Conservation (phyloP, 129 eudicot genomes). For the Pseudognaphalium luteoalbum region DNA sequence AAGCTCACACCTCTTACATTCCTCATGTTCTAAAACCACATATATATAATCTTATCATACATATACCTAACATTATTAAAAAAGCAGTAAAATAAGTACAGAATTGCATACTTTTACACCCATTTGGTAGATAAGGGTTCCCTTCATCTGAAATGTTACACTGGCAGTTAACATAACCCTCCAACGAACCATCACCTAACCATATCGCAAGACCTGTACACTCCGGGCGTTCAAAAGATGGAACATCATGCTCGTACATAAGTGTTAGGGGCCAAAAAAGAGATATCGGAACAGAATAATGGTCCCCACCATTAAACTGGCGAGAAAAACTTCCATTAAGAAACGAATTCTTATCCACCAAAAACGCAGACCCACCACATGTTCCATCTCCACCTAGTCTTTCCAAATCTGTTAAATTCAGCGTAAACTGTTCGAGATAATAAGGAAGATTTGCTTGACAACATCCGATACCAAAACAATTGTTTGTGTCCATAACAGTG, state of each 20-base stretch:
- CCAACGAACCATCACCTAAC: neutral
- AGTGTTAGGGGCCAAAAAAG: slow-evolving; percentile 8
- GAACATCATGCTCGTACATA: neutral
- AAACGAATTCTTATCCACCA: neutral
- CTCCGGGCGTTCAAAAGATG: neutral
- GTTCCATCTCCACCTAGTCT: slow-evolving; percentile 14
- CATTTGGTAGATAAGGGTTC: slow-evolving; percentile 20
- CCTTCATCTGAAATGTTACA: slow-evolving; percentile 4
- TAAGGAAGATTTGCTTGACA: slow-evolving; percentile 23
- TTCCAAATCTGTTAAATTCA: slow-evolving; percentile 18
- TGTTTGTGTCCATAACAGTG: neutral
- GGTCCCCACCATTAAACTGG: neutral
- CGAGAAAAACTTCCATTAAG: slow-evolving; percentile 8
- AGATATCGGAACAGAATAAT: slow-evolving; percentile 12
- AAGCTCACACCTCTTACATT: slow-evolving; percentile 5
- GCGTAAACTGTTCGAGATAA: slow-evolving; percentile 3
- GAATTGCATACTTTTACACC: slow-evolving; percentile 13
- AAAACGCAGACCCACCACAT: slow-evolving; percentile 21
- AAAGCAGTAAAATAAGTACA: neutral
- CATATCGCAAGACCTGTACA: neutral
- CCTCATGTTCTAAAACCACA: slow-evolving; percentile 4
- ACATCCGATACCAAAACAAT: slow-evolving; percentile 38
- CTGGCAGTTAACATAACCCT: neutral
- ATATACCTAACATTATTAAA: neutral
- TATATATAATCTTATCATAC: neutral